Evolutionary conservation across 306 rosid species (phyloP), one percentile per base, ranked within the genome.

Genomic region (Castanea sativa): DNA sequence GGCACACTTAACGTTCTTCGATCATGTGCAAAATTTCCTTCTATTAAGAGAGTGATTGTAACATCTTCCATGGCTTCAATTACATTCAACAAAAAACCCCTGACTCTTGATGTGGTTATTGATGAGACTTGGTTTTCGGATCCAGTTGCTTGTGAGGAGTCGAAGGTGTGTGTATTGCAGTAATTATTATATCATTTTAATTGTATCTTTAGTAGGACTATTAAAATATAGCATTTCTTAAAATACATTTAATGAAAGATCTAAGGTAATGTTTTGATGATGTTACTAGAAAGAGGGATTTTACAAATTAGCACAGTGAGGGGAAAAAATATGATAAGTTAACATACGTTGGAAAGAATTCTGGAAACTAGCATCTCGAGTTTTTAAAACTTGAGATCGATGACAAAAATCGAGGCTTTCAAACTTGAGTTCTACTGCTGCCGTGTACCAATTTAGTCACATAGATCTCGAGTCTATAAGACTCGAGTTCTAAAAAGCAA

Each of bases 101-200:
- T 71, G 19, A 11, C 68, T 4, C 52, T 65, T 5, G 87, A 79
- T 63, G 84, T 64, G 6, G 27, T 72, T 1, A 72, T 80, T 1
- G 87, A 84, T 27, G 82, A 84, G 77, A 80, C 87, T 25, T 84
- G 84, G 84, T 72, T 55, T 68, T 76, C 76, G 0, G 55, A 76
- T 76, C 79, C 76, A 16, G 53, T 5, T 51, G 0, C 64, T 12
- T 73, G 79, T 76, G 29, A 76, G 78, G 63, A 84, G 8, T 9
- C 27, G 25, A 72, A 80, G 76, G 87, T 84, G 61, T 29, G 55
- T 33, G 55, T 43, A 67, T 25, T 53, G 21, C 14, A 49, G 7
- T n/a, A 9, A 1, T n/a, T 30, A 6, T 51, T 18, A 14, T 56
- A 43, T 3, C n/a, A 3, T 58, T 6, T n/a, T 29, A 3, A 3